Conservation (phyloP, 2,329 filamentous ascomycete genomes). For the Ophiocordyceps camponoti-leonardi region DNA sequence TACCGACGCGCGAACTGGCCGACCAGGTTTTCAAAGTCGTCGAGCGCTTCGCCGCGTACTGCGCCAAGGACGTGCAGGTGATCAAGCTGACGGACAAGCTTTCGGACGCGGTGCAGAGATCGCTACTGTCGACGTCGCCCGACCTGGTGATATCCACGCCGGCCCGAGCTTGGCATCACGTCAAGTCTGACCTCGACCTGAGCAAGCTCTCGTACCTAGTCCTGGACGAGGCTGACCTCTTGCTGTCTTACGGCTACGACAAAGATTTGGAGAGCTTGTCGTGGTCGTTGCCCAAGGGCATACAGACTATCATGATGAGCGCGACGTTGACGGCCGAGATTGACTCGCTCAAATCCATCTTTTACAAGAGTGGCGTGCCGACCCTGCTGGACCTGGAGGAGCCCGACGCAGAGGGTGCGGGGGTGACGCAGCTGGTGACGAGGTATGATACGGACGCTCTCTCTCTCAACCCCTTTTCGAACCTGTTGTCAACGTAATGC, state of each 20-base stretch:
- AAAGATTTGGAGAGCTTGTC: constrained; percentile 73
- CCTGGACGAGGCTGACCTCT: constrained; percentile 85
- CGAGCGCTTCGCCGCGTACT: constrained; percentile 63
- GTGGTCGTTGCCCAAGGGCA: constrained; percentile 60
- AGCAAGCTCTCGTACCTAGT: constrained; percentile 61
- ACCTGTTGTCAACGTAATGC: not conserved
- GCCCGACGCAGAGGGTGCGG: constrained; percentile 57
- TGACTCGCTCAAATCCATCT: constrained; percentile 66
- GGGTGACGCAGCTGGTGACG: constrained; percentile 74
- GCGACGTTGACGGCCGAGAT: constrained; percentile 83
- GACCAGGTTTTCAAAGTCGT: constrained; percentile 75
- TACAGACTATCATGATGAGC: constrained; percentile 87
- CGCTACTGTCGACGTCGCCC: constrained; percentile 68
- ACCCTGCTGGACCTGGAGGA: constrained; percentile 70
- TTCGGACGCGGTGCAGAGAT: constrained; percentile 73
- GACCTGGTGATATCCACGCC: constrained; percentile 88
- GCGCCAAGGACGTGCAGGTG: constrained; percentile 63
- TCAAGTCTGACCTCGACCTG: constrained; percentile 56
- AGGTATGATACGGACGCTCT: constrained; percentile 31
- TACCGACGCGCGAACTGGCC: constrained; percentile 86
- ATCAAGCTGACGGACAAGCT: constrained; percentile 85
- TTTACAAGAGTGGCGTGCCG: constrained; percentile 54
- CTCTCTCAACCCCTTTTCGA: too few species aligned
- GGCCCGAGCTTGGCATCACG: constrained; percentile 61
- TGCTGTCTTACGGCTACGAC: constrained; percentile 86